Percentiles rank a stretch among this genome's conserved stretches.
These are phyloP conservation scores for Lentinula boryana DNA, from an alignment of 768 basidiomycete species.

Conservation along the genomic window DNA sequence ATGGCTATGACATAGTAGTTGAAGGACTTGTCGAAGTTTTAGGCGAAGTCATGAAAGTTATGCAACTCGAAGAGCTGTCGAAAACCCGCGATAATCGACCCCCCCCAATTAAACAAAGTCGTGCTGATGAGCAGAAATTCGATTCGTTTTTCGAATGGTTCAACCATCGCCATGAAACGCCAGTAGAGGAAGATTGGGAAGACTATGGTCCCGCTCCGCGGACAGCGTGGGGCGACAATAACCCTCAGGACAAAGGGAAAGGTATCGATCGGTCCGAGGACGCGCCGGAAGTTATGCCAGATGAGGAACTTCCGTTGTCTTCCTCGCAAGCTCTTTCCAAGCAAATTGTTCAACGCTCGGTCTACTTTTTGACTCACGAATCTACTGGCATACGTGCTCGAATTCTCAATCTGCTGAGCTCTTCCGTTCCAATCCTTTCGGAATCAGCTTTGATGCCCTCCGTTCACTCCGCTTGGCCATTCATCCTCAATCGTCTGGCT, in stretches of 20 bases:
- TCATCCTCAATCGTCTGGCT: constrained; percentile 75
- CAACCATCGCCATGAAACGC: constrained; percentile 32
- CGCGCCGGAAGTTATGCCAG: constrained; percentile 30
- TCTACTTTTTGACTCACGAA: constrained; percentile 87
- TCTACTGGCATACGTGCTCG: constrained; percentile 83
- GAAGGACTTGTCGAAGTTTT: constrained; percentile 87
- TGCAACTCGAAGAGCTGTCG: constrained; percentile 46
- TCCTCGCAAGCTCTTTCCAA: constrained; percentile 71
- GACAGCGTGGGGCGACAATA: constrained; percentile 44
- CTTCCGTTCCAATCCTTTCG: constrained; percentile 66
- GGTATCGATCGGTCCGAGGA: constrained; percentile 13
- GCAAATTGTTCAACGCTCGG: constrained; percentile 80
- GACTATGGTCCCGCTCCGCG: constrained; percentile 59
- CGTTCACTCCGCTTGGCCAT: constrained; percentile 92
- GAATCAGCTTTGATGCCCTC: constrained; percentile 77
- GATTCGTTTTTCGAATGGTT: constrained; percentile 65
- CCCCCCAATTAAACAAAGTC: constrained; percentile 16
- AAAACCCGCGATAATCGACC: constrained; percentile 10
- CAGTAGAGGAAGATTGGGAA: constrained; percentile 31
- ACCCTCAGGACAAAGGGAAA: constrained; percentile 19
- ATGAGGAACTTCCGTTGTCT: constrained; percentile 48
- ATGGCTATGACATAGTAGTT: constrained; percentile 84
- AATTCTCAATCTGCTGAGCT: constrained; percentile 69
- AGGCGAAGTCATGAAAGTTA: constrained; percentile 75
- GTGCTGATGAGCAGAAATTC: constrained; percentile 28